Percentiles rank a stretch among this genome's conserved stretches.
Conservation (phyloP, 1,284 basidiomycete genomes). For the Puccinia hordei region DNA sequence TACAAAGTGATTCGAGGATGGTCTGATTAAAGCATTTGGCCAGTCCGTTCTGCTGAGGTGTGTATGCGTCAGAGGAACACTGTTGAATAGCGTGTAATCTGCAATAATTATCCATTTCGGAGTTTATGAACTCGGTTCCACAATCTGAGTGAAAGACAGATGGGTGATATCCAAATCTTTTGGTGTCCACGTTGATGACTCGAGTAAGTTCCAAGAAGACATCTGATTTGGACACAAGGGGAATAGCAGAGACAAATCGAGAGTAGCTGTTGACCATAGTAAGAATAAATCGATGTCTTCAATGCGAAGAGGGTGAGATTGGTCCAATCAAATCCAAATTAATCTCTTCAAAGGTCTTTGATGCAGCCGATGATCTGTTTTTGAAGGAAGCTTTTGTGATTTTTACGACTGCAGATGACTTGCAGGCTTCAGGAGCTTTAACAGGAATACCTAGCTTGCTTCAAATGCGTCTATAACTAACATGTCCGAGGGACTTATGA, state of each 20-base stretch:
- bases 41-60: too few species aligned
- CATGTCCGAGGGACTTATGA: not conserved
- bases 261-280: not conserved
- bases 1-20: too few species aligned
- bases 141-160: not conserved
- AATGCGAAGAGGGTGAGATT: not conserved
- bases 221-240: not conserved
- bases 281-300: not conserved
- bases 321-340: not conserved
- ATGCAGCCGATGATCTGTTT: not conserved
- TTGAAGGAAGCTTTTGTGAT: constrained; percentile 12
- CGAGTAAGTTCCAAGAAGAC: not conserved
- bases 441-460: constrained; percentile 9
- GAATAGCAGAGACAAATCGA: not conserved
- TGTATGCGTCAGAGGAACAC: not conserved
- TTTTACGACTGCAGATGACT: not conserved
- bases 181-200: constrained; percentile 1
- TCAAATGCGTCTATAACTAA: not conserved
- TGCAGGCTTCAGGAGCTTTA: not conserved
- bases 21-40: too few species aligned
- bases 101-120: not conserved
- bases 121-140: constrained; percentile 23
- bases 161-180: not conserved
- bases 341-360: too few species aligned
- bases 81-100: not conserved